A percentile compares a stretch with the other conserved stretches of the same genome.
Evolutionary conservation across 2,329 filamentous ascomycete species (phyloP).

Genomic region (Clonostachys rosea): DNA sequence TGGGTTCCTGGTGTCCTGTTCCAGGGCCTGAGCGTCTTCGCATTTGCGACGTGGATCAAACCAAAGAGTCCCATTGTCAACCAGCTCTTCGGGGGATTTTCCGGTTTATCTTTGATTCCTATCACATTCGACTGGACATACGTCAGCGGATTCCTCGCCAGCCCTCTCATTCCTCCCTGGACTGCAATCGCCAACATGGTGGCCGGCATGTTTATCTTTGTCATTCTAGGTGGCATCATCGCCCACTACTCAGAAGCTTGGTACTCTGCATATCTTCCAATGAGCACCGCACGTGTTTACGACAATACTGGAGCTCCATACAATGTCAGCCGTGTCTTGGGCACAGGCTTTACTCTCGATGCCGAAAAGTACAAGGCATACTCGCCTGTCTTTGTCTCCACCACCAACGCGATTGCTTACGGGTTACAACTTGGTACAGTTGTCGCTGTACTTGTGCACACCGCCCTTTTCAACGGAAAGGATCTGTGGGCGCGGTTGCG

Average conservation of each 20-base stretch:
- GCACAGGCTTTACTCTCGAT: slow-evolving; percentile 45
- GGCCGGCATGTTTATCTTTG: slow-evolving; percentile 44
- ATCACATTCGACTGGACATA: slow-evolving; percentile 65
- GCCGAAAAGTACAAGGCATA: slow-evolving; percentile 51
- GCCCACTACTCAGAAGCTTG: slow-evolving; percentile 47
- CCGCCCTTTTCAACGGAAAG: slow-evolving; percentile 44
- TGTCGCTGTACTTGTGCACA: slow-evolving; percentile 46
- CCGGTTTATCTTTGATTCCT: slow-evolving; percentile 57
- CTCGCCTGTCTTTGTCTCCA: slow-evolving; percentile 48
- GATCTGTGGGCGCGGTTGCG: slow-evolving; percentile 32
- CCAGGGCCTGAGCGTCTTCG: slow-evolving; percentile 53
- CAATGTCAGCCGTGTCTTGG: slow-evolving; percentile 51
- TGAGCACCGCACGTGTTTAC: slow-evolving; percentile 48
- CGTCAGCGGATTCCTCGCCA: slow-evolving; percentile 48
- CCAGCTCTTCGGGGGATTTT: slow-evolving; percentile 59
- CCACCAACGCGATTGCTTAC: slow-evolving; percentile 50
- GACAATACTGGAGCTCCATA: slow-evolving; percentile 55
- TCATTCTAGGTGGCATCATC: slow-evolving; percentile 41
- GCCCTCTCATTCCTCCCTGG: slow-evolving; percentile 55
- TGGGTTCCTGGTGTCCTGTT: slow-evolving; percentile 56
- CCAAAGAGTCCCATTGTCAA: slow-evolving; percentile 59
- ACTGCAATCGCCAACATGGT: slow-evolving; percentile 57
- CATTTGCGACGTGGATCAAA: slow-evolving; percentile 57
- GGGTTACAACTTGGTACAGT: slow-evolving; percentile 54
- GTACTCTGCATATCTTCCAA: slow-evolving; percentile 51